Conservation (phyloP, 225 moss, liverwort and hornwort species). For the Rhytidiadelphus loreus region DNA sequence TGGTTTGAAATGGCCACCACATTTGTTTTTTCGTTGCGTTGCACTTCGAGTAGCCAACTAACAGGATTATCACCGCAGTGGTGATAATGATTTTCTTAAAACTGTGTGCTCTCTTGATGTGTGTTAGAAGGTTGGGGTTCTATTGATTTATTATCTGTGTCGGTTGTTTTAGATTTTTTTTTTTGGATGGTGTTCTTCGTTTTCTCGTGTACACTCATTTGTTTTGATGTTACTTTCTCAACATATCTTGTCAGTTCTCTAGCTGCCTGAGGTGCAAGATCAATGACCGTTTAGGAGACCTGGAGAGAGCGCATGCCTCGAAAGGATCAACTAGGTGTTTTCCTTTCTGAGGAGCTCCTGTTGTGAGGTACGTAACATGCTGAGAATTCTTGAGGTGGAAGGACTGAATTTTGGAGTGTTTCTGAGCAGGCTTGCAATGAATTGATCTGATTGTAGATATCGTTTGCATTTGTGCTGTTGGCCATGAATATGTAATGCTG, state of each 20-base stretch:
- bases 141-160: not conserved
- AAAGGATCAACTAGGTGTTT: not conserved
- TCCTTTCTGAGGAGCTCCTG: not conserved
- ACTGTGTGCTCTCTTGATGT: not conserved
- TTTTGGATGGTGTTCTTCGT: not conserved
- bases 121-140: not conserved
- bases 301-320: not conserved
- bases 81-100: not conserved
- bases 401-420: not conserved
- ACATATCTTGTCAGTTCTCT: not conserved
- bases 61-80: not conserved
- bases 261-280: constrained; percentile 1
- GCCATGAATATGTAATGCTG: not conserved
- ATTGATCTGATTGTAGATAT: not conserved
- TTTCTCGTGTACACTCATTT: not conserved
- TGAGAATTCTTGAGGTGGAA: not conserved
- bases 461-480: not conserved
- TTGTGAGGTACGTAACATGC: not conserved
- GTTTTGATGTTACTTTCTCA: not conserved
- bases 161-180: not conserved
- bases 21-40: not conserved
- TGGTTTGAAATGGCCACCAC: not conserved
- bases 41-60: not conserved
- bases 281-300: not conserved
- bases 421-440: not conserved